phyloP scores from a whole-genome alignment of 2,329 filamentous ascomycete species.

The Alternaria arbusti region DNA sequence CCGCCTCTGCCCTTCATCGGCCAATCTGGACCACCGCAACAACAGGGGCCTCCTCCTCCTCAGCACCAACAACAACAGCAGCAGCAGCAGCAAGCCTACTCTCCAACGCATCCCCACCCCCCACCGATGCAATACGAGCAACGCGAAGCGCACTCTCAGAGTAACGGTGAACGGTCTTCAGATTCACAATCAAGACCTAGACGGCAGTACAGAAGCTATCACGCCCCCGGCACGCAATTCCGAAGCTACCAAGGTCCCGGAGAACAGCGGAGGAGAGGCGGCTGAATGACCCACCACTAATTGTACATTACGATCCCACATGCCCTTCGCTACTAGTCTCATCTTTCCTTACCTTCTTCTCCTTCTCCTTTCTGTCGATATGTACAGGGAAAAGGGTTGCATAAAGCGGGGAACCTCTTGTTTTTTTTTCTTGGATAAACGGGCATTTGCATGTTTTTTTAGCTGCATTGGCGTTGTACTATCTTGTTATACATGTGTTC shows the following conservation, averaged over 20 bases:
- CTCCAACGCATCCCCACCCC: constrained; percentile 28
- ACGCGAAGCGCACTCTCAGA: constrained; percentile 20
- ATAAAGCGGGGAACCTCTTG: not conserved
- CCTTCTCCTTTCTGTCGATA: not conserved
- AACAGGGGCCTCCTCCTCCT: not conserved
- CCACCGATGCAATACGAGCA: constrained; percentile 29
- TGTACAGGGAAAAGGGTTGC: not conserved
- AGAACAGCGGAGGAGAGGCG: constrained; percentile 30
- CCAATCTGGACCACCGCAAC: not conserved
- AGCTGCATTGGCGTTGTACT: not conserved
- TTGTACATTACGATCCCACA: not conserved
- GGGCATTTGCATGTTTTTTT: not conserved
- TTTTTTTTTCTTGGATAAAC: not conserved
- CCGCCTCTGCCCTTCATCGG: constrained; percentile 3
- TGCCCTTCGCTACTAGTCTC: not conserved
- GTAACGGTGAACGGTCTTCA: constrained; percentile 7
- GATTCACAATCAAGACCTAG: constrained; percentile 36
- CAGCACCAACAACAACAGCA: constrained; percentile 7
- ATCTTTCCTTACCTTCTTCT: not conserved
- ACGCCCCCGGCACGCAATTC: constrained; percentile 45
- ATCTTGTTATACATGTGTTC: not conserved
- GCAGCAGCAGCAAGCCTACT: constrained; percentile 14
- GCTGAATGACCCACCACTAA: constrained; percentile 8
- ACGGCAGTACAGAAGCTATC: constrained; percentile 40
- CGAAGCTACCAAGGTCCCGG: constrained; percentile 41